A percentile compares a stretch with the other conserved stretches of the same genome.
Conservation (phyloP, 495 filamentous ascomycete species). For the Penicillium waksmanii region DNA sequence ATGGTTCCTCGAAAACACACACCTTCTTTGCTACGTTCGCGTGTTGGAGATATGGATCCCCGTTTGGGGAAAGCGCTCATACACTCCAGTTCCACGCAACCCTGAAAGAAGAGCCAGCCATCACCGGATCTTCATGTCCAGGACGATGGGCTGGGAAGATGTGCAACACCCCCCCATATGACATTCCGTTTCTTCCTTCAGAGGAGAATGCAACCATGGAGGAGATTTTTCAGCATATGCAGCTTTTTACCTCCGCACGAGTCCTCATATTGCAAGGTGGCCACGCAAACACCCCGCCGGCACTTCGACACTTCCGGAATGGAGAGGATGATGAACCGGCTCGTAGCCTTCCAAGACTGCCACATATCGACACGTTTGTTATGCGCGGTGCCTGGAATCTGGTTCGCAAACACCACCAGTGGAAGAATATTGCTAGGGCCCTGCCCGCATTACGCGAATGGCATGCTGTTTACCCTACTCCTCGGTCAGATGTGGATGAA, state of each 20-base stretch:
- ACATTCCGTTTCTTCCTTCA: conserved; percentile 53
- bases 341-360: conserved; percentile 39
- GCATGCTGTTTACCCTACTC: conserved; percentile 71
- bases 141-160: conserved; percentile 1
- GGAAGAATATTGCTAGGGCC: conserved; percentile 58
- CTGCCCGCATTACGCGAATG: conserved; percentile 69
- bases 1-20: conserved; percentile 61
- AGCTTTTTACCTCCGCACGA: conserved; percentile 60
- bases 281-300: conserved; percentile 71
- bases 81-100: neutral
- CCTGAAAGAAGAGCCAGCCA: neutral
- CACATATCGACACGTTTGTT: conserved; percentile 61
- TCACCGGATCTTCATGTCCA: neutral
- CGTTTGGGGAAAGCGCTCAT: conserved; percentile 61
- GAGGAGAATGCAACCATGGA: conserved; percentile 67
- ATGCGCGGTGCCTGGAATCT: conserved; percentile 79
- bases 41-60: conserved; percentile 77
- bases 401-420: conserved; percentile 67
- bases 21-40: conserved; percentile 64
- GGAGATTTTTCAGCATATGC: conserved; percentile 65
- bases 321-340: conserved; percentile 14
- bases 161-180: conserved; percentile 6
- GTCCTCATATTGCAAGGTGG: conserved; percentile 75
- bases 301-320: conserved; percentile 57
- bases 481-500: conserved; percentile 58